Percentiles rank a stretch among this genome's conserved stretches.
phyloP scores from a whole-genome alignment of 1,284 basidiomycete species.

The Apiotrichum mycotoxinovorans region DNA sequence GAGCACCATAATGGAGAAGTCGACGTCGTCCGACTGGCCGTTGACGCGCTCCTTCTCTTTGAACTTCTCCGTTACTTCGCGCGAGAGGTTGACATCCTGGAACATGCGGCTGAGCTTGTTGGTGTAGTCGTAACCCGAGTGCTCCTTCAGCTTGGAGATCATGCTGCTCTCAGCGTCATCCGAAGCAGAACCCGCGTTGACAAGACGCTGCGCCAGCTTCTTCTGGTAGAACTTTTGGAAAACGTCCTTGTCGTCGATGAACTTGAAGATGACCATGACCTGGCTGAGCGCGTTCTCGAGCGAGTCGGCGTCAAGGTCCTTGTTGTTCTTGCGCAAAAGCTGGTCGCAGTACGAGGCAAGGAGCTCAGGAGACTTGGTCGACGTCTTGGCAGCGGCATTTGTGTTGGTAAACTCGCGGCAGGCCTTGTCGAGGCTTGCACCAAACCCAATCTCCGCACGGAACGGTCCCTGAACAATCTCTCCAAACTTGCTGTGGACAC shows the following conservation, averaged over 20 bases:
- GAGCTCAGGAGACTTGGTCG: constrained; percentile 89
- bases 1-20: constrained; percentile 88
- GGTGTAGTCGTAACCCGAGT: constrained; percentile 98
- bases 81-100: constrained; percentile 89
- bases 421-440: constrained; percentile 88
- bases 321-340: constrained; percentile 91
- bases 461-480: constrained; percentile 88
- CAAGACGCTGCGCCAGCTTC: constrained; percentile 90
- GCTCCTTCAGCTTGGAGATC: constrained; percentile 98
- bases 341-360: constrained; percentile 92
- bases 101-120: constrained; percentile 99
- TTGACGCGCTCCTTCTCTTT: constrained; percentile 84
- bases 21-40: constrained; percentile 62
- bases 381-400: constrained; percentile 83
- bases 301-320: constrained; percentile 83
- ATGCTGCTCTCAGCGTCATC: constrained; percentile 97
- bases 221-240: constrained; percentile 99
- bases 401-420: constrained; percentile 95
- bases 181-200: constrained; percentile 87
- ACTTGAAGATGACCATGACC: constrained; percentile 97
- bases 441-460: constrained; percentile 90
- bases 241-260: constrained; percentile 98
- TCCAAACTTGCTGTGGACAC: constrained; percentile 87
- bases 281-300: constrained; percentile 86
- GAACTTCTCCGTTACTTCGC: constrained; percentile 94